Evolutionary conservation across 106 monocot species (phyloP).

Genomic region (Alisma plantagoaquatica): DNA sequence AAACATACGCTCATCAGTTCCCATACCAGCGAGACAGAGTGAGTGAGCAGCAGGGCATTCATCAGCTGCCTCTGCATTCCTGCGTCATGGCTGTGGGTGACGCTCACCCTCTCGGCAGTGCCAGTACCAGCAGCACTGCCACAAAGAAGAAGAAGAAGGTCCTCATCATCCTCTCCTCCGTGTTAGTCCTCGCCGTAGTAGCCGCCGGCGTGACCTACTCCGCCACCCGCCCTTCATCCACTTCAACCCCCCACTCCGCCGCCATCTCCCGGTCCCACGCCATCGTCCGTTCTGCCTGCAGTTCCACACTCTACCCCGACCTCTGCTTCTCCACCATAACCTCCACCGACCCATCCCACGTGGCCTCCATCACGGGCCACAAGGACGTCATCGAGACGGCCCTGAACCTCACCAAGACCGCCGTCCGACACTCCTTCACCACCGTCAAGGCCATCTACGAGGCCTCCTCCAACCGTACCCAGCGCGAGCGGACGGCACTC

Average conservation of each 20-base stretch:
- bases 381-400: conserved; percentile 3
- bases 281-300: conserved; percentile 8
- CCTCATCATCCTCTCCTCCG: background rate
- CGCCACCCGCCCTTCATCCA: no score
- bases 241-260: background rate
- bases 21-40: no score
- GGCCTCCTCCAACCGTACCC: background rate
- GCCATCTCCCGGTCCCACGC: background rate
- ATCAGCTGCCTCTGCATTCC: no score
- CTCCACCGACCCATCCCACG: background rate
- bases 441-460: background rate
- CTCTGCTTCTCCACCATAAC: conserved; percentile 4
- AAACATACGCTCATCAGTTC: no score
- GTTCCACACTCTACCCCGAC: conserved; percentile 11
- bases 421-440: background rate
- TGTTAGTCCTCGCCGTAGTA: background rate
- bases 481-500: conserved; percentile 3
- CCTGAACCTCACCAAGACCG: conserved; percentile 2
- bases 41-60: no score
- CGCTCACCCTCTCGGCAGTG: no score
- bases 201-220: background rate
- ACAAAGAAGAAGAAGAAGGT: background rate
- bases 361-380: conserved; percentile 4
- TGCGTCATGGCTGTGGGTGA: no score
- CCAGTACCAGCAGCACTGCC: no score